Percentiles rank a stretch among this genome's conserved stretches.
phyloP scores from a whole-genome alignment of 2,329 filamentous ascomycete species.

The Penicillium sp. region DNA sequence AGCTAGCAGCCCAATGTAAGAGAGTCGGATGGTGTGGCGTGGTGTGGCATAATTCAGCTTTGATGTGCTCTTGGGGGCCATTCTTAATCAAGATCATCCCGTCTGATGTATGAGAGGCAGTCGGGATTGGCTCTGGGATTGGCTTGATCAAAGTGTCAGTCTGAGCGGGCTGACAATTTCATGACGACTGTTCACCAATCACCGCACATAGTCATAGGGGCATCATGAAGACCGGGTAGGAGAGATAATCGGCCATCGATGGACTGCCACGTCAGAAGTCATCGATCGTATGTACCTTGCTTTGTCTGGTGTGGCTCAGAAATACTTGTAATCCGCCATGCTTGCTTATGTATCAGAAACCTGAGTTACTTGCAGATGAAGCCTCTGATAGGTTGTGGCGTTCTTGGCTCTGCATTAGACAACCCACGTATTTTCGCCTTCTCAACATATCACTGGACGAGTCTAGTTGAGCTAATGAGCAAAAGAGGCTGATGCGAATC shows the following conservation, averaged over 20 bases:
- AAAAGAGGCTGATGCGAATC: slow-evolving; percentile 5
- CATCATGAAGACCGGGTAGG: slow-evolving; percentile 8
- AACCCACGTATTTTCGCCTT: slow-evolving; percentile 6
- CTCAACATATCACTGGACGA: slow-evolving; percentile 10
- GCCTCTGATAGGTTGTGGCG: slow-evolving; percentile 17
- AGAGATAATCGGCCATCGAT: slow-evolving; percentile 15
- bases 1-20: neutral
- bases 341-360: slow-evolving; percentile 23
- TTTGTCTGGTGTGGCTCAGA: slow-evolving; percentile 14
- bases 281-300: slow-evolving; percentile 13
- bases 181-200: slow-evolving; percentile 8
- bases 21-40: neutral
- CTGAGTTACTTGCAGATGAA: neutral
- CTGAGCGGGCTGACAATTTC: neutral
- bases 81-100: slow-evolving; percentile 8
- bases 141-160: slow-evolving; percentile 11
- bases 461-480: neutral
- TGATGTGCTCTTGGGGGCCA: neutral
- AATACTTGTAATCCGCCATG: slow-evolving; percentile 2
- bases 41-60: neutral
- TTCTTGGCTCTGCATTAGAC: slow-evolving; percentile 10
- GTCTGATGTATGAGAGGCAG: slow-evolving; percentile 13
- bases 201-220: neutral
- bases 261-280: slow-evolving; percentile 37
- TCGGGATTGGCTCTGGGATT: slow-evolving; percentile 1